These are phyloP conservation scores for Verticillium nonalfalfae DNA, from an alignment of 2,329 filamentous ascomycete species.

Conservation along the genomic window DNA sequence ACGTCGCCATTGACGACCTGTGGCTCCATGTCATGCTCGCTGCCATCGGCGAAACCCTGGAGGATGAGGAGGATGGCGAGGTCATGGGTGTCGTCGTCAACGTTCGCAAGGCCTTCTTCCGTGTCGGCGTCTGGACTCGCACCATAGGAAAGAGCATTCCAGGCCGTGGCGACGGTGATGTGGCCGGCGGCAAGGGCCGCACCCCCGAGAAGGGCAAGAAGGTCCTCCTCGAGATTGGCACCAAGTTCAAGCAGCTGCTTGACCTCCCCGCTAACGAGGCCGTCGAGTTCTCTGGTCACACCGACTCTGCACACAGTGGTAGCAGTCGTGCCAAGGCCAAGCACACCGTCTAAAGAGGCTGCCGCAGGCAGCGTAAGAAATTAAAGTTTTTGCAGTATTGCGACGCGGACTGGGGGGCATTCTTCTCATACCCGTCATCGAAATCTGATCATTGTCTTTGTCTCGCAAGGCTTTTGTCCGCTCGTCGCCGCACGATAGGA, in stretches of 20 bases:
- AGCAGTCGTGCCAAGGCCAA: slow-evolving; percentile 96
- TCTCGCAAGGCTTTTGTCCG: neutral
- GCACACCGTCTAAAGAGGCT: slow-evolving; percentile 63
- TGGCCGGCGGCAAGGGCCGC: slow-evolving; percentile 71
- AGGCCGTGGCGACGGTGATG: slow-evolving; percentile 65
- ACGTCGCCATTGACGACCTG: slow-evolving; percentile 84
- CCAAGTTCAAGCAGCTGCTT: slow-evolving; percentile 87
- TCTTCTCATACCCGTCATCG: neutral
- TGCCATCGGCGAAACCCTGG: slow-evolving; percentile 95
- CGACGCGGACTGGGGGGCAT: neutral
- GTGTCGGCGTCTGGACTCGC: slow-evolving; percentile 95
- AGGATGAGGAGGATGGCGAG: slow-evolving; percentile 90
- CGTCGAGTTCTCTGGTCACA: slow-evolving; percentile 95
- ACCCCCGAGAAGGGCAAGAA: slow-evolving; percentile 78
- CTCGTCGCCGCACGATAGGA: neutral
- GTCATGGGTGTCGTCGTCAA: slow-evolving; percentile 99
- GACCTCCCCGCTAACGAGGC: slow-evolving; percentile 69
- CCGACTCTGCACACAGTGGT: slow-evolving; percentile 84
- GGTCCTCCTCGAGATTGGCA: slow-evolving; percentile 76
- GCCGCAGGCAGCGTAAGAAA: neutral
- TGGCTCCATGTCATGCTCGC: slow-evolving; percentile 97
- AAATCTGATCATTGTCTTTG: neutral
- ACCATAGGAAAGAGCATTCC: slow-evolving; percentile 82
- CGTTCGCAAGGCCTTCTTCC: slow-evolving; percentile 96
- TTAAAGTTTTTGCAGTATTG: neutral